Evolutionary conservation across 768 basidiomycete genomes (phyloP).

Genomic region (Kwoniella newhampshirensis): DNA sequence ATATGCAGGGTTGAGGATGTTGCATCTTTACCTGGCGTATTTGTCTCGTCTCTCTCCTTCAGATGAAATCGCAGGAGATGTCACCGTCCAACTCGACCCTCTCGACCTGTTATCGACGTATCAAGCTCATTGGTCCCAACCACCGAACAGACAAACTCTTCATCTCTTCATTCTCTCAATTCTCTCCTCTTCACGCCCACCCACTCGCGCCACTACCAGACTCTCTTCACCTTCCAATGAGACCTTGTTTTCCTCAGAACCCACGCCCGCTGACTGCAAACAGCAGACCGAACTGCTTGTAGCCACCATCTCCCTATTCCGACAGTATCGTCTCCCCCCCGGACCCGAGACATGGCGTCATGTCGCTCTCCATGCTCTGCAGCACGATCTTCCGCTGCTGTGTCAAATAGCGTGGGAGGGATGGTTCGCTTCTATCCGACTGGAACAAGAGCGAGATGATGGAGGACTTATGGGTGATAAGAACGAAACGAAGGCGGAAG

Average conservation of each 20-base stretch:
- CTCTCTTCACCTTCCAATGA: neutral
- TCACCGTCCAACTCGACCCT: slow-evolving; percentile 1
- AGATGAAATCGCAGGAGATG: neutral
- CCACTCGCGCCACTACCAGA: too few relatives aligned
- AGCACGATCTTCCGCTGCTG: neutral
- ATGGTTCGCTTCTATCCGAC: slow-evolving; percentile 3
- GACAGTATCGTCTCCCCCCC: neutral
- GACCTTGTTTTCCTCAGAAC: neutral
- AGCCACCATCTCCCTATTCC: slow-evolving; percentile 15
- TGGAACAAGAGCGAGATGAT: neutral
- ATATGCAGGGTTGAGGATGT: neutral
- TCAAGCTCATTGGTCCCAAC: neutral
- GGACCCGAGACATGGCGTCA: slow-evolving; percentile 15
- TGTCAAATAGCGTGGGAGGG: slow-evolving; percentile 12
- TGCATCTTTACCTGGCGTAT: slow-evolving; percentile 16
- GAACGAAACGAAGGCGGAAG: neutral
- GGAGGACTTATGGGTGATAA: neutral
- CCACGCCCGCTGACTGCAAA: neutral
- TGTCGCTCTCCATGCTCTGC: neutral
- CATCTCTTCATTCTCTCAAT: neutral
- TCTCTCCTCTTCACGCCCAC: too few relatives aligned
- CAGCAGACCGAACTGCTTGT: neutral
- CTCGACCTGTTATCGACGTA: slow-evolving; percentile 10
- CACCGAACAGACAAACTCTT: neutral
- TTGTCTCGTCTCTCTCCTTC: neutral